Percentiles rank a stretch among this genome's conserved stretches.
These are phyloP conservation scores for Cyanophora paradoxa DNA, from an alignment of 78 protist species.

Conservation along the genomic window DNA sequence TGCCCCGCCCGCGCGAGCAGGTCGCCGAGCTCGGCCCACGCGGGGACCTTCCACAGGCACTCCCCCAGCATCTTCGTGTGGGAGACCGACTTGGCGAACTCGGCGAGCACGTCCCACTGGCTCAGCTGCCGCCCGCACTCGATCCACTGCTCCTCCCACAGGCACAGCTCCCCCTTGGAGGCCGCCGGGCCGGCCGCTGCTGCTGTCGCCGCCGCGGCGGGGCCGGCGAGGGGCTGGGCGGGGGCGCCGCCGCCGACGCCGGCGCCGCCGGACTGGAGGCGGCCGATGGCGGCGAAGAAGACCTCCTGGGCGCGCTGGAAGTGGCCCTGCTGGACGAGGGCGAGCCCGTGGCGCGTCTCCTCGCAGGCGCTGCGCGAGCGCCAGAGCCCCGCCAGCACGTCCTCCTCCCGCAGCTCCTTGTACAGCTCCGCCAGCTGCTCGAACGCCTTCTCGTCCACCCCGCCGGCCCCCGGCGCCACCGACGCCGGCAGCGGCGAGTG, in stretches of 20 bases:
- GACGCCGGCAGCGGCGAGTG: too few species aligned
- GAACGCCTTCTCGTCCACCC: background rate
- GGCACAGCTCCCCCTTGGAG: constrained; percentile 19
- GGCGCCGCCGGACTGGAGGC: too few species aligned
- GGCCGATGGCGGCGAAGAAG: constrained; percentile 15
- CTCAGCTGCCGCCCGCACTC: constrained; percentile 62
- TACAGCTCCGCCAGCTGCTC: constrained; percentile 24
- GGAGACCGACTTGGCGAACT: background rate
- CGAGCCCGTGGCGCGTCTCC: constrained; percentile 5
- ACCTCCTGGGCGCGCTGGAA: constrained; percentile 29
- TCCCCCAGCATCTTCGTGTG: constrained; percentile 46
- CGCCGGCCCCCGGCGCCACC: too few species aligned
- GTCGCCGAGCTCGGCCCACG: constrained; percentile 18
- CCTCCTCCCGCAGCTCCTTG: constrained; percentile 13
- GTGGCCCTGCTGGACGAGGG: constrained; percentile 19
- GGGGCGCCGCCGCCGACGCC: too few species aligned
- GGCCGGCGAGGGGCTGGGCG: too few species aligned
- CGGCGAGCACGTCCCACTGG: constrained; percentile 59
- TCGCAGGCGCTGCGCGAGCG: background rate
- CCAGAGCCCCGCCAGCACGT: constrained; percentile 22
- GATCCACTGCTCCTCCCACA: constrained; percentile 81
- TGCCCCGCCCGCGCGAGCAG: too few species aligned
- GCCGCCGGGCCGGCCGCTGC: background rate
- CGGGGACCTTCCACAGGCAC: constrained; percentile 67
- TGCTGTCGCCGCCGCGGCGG: background rate